phyloP scores from a whole-genome alignment of 1,139 yeast genomes.

The Arxiozyma slooffiae region DNA sequence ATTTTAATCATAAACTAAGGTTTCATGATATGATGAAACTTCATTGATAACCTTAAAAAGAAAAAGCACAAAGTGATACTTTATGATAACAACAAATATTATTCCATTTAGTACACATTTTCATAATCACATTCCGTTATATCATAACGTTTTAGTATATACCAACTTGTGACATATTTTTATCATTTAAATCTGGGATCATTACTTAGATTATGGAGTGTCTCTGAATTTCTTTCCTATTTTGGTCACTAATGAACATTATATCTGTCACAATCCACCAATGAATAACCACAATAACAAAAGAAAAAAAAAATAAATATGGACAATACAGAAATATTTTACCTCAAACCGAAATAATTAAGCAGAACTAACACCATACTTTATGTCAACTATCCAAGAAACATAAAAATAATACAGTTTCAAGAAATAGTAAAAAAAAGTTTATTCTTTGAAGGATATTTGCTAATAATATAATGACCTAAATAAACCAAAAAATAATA shows the following conservation, averaged over 20 bases:
- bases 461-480: too few relatives aligned
- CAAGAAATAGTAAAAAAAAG: not conserved
- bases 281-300: not conserved
- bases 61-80: not conserved
- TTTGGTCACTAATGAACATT: conserved; percentile 1
- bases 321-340: not conserved
- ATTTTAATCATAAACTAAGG: too few relatives aligned
- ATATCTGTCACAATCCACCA: not conserved
- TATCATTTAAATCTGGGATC: not conserved
- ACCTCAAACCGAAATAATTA: too few relatives aligned
- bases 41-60: not conserved
- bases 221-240: not conserved
- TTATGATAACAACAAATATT: too few relatives aligned
- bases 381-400: not conserved
- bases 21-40: not conserved
- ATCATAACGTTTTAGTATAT: not conserved
- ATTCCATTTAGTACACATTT: not conserved
- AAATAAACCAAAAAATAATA: too few relatives aligned
- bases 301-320: not conserved
- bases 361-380: too few relatives aligned
- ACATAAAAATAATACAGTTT: too few relatives aligned
- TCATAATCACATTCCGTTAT: not conserved
- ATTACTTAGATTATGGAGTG: too few relatives aligned
- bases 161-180: not conserved
- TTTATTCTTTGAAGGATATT: not conserved